phyloP scores from a whole-genome alignment of 2,329 filamentous ascomycete species.

The Colletotrichum sp. region DNA sequence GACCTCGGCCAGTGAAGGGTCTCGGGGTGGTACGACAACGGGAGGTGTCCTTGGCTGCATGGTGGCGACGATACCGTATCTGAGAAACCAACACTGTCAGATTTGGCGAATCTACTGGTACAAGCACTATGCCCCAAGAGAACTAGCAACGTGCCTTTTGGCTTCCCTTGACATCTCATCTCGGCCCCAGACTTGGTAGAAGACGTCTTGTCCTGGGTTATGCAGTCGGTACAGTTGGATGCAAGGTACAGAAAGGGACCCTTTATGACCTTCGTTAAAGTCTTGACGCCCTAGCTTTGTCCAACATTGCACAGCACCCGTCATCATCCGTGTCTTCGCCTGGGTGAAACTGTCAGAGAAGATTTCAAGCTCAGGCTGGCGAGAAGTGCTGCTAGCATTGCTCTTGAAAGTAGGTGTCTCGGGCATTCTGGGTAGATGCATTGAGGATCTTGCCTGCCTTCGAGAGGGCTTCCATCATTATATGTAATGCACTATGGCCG shows the following conservation, averaged over 20 bases:
- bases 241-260: background rate
- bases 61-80: background rate
- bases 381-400: background rate
- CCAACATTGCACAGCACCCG: conserved; percentile 39
- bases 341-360: conserved; percentile 38
- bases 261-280: background rate
- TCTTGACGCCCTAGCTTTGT: background rate
- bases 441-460: background rate
- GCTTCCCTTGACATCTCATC: background rate
- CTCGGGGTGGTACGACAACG: background rate
- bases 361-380: conserved; percentile 27
- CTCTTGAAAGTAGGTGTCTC: conserved; percentile 13
- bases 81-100: background rate
- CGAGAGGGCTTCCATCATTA: background rate
- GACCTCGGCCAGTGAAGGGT: background rate
- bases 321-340: conserved; percentile 34
- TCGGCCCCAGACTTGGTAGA: background rate
- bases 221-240: background rate
- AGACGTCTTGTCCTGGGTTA: background rate
- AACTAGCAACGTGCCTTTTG: background rate
- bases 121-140: background rate
- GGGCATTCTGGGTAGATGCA: conserved; percentile 26
- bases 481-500: background rate
- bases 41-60: background rate
- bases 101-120: background rate